These are phyloP conservation scores for Leccinum broughii DNA, from an alignment of 768 basidiomycete species.

Conservation along the genomic window DNA sequence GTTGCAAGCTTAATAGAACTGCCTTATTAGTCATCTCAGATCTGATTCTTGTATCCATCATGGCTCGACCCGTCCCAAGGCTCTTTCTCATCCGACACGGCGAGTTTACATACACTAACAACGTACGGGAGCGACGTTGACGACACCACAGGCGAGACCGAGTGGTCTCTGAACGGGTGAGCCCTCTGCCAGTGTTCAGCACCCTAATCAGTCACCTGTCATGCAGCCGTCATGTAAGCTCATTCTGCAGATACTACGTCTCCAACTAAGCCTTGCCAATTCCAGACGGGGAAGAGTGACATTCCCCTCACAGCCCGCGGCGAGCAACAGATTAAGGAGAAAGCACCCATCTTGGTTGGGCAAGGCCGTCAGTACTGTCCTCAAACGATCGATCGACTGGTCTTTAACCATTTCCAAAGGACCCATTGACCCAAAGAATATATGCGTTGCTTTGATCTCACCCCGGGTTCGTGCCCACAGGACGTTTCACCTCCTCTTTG, in stretches of 20 bases:
- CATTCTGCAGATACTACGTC: neutral
- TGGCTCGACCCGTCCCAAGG: conserved; percentile 62
- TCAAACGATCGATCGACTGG: neutral
- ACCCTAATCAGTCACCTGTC: neutral
- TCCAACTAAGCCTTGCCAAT: conserved; percentile 2
- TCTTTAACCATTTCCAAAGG: conserved; percentile 39
- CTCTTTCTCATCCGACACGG: conserved; percentile 83
- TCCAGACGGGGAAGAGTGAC: conserved; percentile 82
- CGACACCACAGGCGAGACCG: conserved; percentile 71
- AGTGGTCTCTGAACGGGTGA: conserved; percentile 88
- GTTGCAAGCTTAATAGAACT: conserved; percentile 14
- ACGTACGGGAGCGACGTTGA: conserved; percentile 6
- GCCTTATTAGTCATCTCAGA: neutral
- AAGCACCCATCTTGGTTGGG: conserved; percentile 70
- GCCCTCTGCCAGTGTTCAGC: conserved; percentile 16
- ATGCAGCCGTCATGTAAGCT: conserved; percentile 60
- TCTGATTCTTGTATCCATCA: conserved; percentile 4
- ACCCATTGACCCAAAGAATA: conserved; percentile 75
- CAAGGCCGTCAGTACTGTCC: conserved; percentile 59
- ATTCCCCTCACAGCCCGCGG: conserved; percentile 84
- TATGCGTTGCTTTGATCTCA: conserved; percentile 77
- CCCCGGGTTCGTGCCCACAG: conserved; percentile 84
- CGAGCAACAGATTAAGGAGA: conserved; percentile 64
- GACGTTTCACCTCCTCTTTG: conserved; percentile 84
- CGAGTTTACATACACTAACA: conserved; percentile 25